Conservation (phyloP, 306 rosid species). For the Senna siamea region DNA sequence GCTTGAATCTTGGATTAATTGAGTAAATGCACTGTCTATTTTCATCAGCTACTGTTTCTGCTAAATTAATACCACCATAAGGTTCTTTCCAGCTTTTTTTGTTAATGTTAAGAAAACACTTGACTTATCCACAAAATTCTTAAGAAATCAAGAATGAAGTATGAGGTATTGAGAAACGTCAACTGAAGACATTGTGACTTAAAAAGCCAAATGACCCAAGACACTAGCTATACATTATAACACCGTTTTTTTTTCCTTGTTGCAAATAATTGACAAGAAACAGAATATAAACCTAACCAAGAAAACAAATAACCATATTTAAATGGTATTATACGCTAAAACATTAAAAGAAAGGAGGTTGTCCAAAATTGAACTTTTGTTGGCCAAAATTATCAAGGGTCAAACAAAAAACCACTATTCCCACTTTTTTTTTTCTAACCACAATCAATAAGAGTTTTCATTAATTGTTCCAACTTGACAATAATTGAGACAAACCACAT, state of each 20-base stretch:
- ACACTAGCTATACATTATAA: conserved; percentile 3
- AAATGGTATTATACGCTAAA: background rate
- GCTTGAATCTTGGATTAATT: conserved; percentile 80
- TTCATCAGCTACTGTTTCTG: conserved; percentile 60
- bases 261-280: conserved; percentile 19
- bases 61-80: conserved; percentile 43
- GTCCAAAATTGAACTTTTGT: conserved; percentile 4
- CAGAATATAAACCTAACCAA: conserved; percentile 13
- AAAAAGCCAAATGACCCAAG: conserved; percentile 21
- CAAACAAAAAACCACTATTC: background rate
- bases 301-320: conserved; percentile 23
- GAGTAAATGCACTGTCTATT: conserved; percentile 62
- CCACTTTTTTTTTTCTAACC: background rate
- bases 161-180: conserved; percentile 8
- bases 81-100: conserved; percentile 28
- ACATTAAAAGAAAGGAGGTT: background rate
- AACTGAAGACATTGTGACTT: conserved; percentile 7
- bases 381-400: background rate
- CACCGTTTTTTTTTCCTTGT: conserved; percentile 2
- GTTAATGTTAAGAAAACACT: conserved; percentile 15
- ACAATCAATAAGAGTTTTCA: background rate
- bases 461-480: conserved; percentile 21
- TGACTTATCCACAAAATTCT: conserved; percentile 13
- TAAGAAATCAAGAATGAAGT: background rate
- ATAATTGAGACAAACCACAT: conserved; percentile 22